Conservation (phyloP, 2,329 filamentous ascomycete species). For the Fusarium algeriense region DNA sequence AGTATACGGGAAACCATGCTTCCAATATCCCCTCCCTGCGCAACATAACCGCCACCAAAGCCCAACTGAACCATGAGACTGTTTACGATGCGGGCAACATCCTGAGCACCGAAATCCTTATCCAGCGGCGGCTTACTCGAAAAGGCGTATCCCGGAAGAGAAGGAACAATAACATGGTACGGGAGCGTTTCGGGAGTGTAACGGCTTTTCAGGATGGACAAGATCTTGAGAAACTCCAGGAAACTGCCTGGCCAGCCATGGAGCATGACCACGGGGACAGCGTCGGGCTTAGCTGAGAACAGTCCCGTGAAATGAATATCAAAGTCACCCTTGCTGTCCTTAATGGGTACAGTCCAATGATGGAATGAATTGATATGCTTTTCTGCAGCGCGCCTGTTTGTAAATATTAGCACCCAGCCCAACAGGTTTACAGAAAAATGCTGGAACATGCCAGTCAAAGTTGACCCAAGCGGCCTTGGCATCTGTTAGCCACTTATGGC, state of each 20-base stretch:
- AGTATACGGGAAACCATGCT: not conserved
- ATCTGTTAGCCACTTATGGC: not conserved
- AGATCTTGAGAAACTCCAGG: not conserved
- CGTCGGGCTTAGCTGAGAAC: not conserved
- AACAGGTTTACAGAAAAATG: rapidly evolving
- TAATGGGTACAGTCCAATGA: not conserved
- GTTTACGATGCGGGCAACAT: not conserved
- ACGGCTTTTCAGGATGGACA: constrained; percentile 6
- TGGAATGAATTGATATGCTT: constrained; percentile 7
- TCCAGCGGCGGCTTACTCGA: constrained; percentile 1
- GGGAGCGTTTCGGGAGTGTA: constrained; percentile 11
- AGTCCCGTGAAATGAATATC: not conserved
- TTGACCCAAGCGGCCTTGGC: constrained; percentile 14
- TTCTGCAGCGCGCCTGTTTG: not conserved
- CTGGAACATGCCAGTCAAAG: not conserved
- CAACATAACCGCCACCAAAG: constrained; percentile 7
- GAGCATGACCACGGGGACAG: not conserved
- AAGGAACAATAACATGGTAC: constrained; percentile 2
- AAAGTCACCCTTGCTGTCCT: not conserved
- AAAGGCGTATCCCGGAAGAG: not conserved
- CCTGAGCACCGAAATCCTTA: not conserved
- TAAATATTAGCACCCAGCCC: not conserved
- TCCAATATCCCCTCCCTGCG: constrained; percentile 10
- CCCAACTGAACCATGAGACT: constrained; percentile 9
- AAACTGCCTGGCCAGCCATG: constrained; percentile 23